phyloP scores from a whole-genome alignment of 1,284 basidiomycete genomes.

The Meripilus lineatus region DNA sequence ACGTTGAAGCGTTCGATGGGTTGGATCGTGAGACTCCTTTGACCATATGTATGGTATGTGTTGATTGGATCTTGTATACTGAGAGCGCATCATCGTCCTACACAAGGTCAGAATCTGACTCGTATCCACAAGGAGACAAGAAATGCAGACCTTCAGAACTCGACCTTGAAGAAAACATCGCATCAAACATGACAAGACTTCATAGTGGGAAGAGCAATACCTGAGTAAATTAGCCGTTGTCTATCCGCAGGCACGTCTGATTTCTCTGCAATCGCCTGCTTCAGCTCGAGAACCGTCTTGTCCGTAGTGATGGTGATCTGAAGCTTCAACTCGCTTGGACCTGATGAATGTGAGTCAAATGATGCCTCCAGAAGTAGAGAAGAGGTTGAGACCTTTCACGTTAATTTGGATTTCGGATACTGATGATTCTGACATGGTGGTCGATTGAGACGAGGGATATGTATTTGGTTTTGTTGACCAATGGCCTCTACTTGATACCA shows the following conservation, averaged over 20 bases:
- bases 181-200: neutral
- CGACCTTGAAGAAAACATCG: conserved; percentile 40
- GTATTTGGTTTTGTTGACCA: conserved; percentile 4
- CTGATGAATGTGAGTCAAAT: conserved; percentile 30
- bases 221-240: conserved; percentile 86
- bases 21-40: conserved; percentile 71
- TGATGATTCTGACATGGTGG: neutral
- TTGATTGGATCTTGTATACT: conserved; percentile 83
- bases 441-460: neutral
- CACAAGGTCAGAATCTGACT: conserved; percentile 3
- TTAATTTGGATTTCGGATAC: conserved; percentile 64
- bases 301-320: conserved; percentile 75
- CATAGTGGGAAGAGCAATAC: conserved; percentile 31
- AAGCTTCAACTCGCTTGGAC: conserved; percentile 87
- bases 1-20: conserved; percentile 23
- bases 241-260: conserved; percentile 82
- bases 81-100: conserved; percentile 82
- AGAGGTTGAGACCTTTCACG: conserved; percentile 52
- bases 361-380: neutral
- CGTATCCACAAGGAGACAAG: conserved; percentile 5
- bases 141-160: conserved; percentile 59
- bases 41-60: conserved; percentile 91
- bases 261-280: conserved; percentile 78
- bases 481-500: conserved; percentile 1
- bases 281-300: conserved; percentile 82